Evolutionary conservation across 352 stramenopile genomes (phyloP), one percentile per base, ranked within the genome.

Genomic region (Pythium scleroteichum): DNA sequence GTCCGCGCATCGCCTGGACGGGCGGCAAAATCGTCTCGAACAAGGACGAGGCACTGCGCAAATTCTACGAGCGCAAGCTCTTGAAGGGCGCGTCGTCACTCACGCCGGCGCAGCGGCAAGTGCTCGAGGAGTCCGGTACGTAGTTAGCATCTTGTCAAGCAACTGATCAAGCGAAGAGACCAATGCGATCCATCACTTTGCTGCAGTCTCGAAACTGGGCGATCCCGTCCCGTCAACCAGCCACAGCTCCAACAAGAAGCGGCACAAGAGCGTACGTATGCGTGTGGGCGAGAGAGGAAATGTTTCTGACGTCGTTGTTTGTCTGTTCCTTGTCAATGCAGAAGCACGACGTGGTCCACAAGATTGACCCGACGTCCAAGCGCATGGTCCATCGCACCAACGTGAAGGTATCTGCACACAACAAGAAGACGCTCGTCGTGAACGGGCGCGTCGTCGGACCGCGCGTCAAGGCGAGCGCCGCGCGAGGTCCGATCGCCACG

Each of bases 11-110:
- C 39, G 62, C 86, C 20, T 95, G 86, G 86, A 78, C 78, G 4
- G 86, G 86, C 35, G 86, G 86, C 39, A 92, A 88, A 54, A 88
- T 95, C 44, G 76, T 76, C 17, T 92, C 79, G 45, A 95, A 95
- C 64, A 95, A 95, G 68, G 79, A 84, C 53, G 83, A 94, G 64
- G 86, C 86, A 29, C 70, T 95, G 75, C 82, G 76, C 59, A 95
- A 95, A 64, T 95, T 95, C 53, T 80, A 88, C 55, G 73, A 88
- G 69, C 79, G 86, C 59, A 95, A 95, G 64, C 56, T 87, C 24
- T 70, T 57, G 20, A 59, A 53, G 8, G 54, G 68, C 7, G 73
- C 75, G 41, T 72, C 75, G 56, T 59, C 77, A 35, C 66, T 84
- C 44, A 75, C 76, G 59, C 53, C 76, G 23, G 57, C 72, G 53